These are phyloP conservation scores for Hymenoscyphus fructigenus DNA, from an alignment of 2,329 filamentous ascomycete species.

Conservation along the genomic window DNA sequence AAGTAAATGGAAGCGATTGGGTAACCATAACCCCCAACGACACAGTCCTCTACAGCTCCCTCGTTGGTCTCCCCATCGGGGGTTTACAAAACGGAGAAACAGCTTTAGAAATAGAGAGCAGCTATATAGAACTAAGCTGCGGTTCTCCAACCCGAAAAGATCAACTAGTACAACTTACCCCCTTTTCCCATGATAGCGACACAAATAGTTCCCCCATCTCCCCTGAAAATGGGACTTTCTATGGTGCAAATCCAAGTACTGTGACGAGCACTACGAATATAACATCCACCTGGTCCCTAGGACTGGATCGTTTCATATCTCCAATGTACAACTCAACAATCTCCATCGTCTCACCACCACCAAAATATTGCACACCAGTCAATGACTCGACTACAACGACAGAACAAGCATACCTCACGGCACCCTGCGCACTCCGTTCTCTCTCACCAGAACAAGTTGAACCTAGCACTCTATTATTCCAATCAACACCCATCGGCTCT, in stretches of 20 bases:
- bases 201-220: slow-evolving; percentile 5
- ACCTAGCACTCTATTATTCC: slow-evolving; percentile 11
- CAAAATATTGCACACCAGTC: slow-evolving; percentile 6
- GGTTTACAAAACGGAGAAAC: slow-evolving; percentile 8
- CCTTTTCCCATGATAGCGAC: slow-evolving; percentile 5
- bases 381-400: not conserved
- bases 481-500: not conserved
- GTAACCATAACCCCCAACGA: slow-evolving; percentile 3
- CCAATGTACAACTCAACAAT: slow-evolving; percentile 10
- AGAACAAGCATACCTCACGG: slow-evolving; percentile 8
- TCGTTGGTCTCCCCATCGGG: slow-evolving; percentile 15
- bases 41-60: slow-evolving; percentile 10
- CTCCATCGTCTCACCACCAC: not conserved
- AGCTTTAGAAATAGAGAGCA: slow-evolving; percentile 12
- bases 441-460: slow-evolving; percentile 5
- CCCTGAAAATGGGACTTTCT: slow-evolving; percentile 9
- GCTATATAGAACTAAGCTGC: slow-evolving; percentile 16
- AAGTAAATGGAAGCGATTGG: slow-evolving; percentile 7
- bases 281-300: slow-evolving; percentile 13
- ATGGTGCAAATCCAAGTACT: slow-evolving; percentile 4
- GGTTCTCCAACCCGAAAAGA: not conserved
- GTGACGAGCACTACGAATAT: not conserved
- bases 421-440: slow-evolving; percentile 13
- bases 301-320: slow-evolving; percentile 11
- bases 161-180: not conserved